Evolutionary conservation across 2,329 filamentous ascomycete genomes (phyloP).

Genomic region (Colletotrichum cereale): DNA sequence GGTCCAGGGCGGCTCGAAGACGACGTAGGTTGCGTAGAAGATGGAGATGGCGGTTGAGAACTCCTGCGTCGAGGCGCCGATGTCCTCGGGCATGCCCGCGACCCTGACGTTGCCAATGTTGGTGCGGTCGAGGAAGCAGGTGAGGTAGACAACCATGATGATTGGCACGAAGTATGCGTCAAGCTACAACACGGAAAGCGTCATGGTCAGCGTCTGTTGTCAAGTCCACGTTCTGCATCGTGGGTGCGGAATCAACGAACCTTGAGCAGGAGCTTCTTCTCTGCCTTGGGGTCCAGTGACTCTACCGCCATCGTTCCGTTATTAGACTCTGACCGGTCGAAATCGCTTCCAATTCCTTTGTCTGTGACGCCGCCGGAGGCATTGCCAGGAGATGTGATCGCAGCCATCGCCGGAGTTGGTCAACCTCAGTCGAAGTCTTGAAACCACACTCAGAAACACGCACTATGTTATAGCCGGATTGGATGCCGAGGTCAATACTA

Average conservation of each 20-base stretch:
- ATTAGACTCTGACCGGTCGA: slow-evolving; percentile 35
- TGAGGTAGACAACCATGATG: slow-evolving; percentile 67
- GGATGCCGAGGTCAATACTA: neutral
- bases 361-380: slow-evolving; percentile 18
- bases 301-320: slow-evolving; percentile 36
- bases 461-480: neutral
- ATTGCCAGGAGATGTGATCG: slow-evolving; percentile 15
- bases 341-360: slow-evolving; percentile 26
- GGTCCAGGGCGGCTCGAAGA: slow-evolving; percentile 54
- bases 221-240: neutral
- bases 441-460: neutral
- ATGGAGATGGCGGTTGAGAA: slow-evolving; percentile 57
- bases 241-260: neutral
- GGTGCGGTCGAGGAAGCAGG: slow-evolving; percentile 66
- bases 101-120: slow-evolving; percentile 66
- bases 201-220: neutral
- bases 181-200: slow-evolving; percentile 32
- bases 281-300: slow-evolving; percentile 46
- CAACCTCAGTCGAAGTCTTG: neutral
- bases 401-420: slow-evolving; percentile 8
- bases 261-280: slow-evolving; percentile 49
- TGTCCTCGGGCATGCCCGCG: slow-evolving; percentile 59
- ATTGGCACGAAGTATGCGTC: slow-evolving; percentile 54
- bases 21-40: slow-evolving; percentile 65
- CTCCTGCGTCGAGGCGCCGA: slow-evolving; percentile 54